phyloP scores from a whole-genome alignment of 2,329 filamentous ascomycete genomes.

The Talaromyces sp. region DNA sequence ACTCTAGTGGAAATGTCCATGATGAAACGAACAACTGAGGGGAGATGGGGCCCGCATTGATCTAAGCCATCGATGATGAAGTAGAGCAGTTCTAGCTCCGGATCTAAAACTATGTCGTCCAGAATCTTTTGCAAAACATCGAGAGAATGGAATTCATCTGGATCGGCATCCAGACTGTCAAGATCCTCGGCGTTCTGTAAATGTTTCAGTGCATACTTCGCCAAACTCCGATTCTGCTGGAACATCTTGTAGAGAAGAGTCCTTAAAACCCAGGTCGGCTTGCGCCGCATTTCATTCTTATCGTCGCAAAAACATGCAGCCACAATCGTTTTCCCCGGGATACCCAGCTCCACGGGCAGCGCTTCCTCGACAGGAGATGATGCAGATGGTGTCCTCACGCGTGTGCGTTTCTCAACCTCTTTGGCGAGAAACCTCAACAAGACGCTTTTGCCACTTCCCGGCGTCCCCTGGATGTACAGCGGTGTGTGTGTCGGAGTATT shows the following conservation, averaged over 20 bases:
- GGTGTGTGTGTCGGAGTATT: neutral
- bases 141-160: constrained; percentile 7
- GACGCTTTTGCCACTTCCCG: neutral
- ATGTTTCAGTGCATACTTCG: constrained; percentile 8
- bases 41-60: constrained; percentile 2
- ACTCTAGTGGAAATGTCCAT: neutral
- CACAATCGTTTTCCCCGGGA: neutral
- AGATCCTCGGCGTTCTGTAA: neutral
- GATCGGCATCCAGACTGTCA: neutral
- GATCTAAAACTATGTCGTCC: neutral
- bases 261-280: constrained; percentile 4
- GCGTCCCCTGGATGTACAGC: neutral
- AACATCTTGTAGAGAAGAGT: constrained; percentile 5
- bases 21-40: neutral
- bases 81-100: neutral
- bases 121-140: constrained; percentile 1
- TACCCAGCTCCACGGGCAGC: neutral
- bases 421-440: neutral
- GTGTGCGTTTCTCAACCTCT: neutral
- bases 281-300: constrained; percentile 3
- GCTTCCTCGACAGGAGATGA: neutral
- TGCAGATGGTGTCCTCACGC: neutral
- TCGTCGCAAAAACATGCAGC: constrained; percentile 4
- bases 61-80: constrained; percentile 12
- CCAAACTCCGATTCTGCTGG: constrained; percentile 5